phyloP scores from a whole-genome alignment of 306 rosid genomes.

The Pyrus bretschneideri region DNA sequence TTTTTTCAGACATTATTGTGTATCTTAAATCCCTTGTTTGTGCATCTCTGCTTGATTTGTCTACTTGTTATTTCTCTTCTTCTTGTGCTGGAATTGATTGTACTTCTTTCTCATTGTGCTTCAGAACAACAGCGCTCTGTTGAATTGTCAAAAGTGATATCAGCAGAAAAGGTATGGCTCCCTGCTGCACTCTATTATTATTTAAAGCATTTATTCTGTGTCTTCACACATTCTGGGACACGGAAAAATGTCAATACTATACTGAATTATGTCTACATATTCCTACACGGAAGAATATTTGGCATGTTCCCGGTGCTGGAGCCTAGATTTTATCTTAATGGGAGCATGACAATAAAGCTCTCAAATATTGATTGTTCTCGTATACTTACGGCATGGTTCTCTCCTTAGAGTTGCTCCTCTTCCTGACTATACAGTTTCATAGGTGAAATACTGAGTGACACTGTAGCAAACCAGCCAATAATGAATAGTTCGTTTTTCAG shows the following conservation, averaged over 20 bases:
- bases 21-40: background rate
- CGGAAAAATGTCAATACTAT: background rate
- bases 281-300: background rate
- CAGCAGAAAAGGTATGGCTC: constrained; percentile 54
- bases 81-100: constrained; percentile 27
- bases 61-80: background rate
- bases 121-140: constrained; percentile 46
- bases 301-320: background rate
- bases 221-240: background rate
- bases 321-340: no score
- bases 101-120: constrained; percentile 19
- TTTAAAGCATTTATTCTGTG: background rate
- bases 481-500: background rate
- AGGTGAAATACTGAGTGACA: background rate
- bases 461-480: background rate
- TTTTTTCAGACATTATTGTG: background rate
- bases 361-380: no score
- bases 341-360: no score
- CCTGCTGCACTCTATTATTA: background rate
- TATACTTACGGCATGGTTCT: background rate
- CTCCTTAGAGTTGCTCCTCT: background rate
- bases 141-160: constrained; percentile 34
- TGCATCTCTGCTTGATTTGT: background rate
- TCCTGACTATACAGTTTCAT: background rate
- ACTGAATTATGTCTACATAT: background rate